These are phyloP conservation scores for Claviceps humidiphila DNA, from an alignment of 2,329 filamentous ascomycete species.

Conservation along the genomic window DNA sequence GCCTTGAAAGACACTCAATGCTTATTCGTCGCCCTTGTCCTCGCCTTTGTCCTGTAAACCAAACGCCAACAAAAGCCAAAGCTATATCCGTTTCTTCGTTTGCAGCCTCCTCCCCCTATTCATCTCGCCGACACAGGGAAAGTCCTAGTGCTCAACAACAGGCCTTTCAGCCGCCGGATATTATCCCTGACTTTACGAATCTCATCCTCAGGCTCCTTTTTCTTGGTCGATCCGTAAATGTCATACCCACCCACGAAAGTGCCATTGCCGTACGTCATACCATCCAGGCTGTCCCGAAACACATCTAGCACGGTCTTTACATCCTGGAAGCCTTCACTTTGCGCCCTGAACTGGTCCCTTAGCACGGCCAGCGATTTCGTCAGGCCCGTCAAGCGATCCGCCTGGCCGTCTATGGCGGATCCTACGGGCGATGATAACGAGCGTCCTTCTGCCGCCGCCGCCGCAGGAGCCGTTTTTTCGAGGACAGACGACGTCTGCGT, in stretches of 20 bases:
- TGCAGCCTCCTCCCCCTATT: background rate
- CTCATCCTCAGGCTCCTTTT: constrained; percentile 51
- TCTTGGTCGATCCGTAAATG: constrained; percentile 29
- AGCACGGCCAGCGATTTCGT: constrained; percentile 28
- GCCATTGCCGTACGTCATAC: constrained; percentile 34
- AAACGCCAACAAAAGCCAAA: no score
- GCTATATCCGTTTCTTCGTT: no score
- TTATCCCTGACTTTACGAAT: constrained; percentile 60
- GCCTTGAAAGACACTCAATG: no score
- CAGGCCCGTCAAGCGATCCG: constrained; percentile 29
- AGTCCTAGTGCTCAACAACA: constrained; percentile 59
- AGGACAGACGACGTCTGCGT: constrained; percentile 52
- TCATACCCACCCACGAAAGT: constrained; percentile 24
- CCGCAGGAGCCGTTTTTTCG: constrained; percentile 1
- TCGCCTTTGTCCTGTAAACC: no score
- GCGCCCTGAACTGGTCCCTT: constrained; percentile 27
- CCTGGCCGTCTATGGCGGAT: constrained; percentile 24
- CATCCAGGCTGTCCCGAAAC: constrained; percentile 53
- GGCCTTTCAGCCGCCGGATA: constrained; percentile 67
- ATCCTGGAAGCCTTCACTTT: constrained; percentile 36
- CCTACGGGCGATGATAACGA: constrained; percentile 7
- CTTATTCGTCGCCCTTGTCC: no score
- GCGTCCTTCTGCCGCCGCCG: constrained; percentile 5
- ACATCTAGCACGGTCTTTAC: constrained; percentile 40
- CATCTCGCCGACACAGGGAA: constrained; percentile 42